Evolutionary conservation across 305 asterid genomes (phyloP), one percentile per base, ranked within the genome.

Genomic region (Lippia alba): DNA sequence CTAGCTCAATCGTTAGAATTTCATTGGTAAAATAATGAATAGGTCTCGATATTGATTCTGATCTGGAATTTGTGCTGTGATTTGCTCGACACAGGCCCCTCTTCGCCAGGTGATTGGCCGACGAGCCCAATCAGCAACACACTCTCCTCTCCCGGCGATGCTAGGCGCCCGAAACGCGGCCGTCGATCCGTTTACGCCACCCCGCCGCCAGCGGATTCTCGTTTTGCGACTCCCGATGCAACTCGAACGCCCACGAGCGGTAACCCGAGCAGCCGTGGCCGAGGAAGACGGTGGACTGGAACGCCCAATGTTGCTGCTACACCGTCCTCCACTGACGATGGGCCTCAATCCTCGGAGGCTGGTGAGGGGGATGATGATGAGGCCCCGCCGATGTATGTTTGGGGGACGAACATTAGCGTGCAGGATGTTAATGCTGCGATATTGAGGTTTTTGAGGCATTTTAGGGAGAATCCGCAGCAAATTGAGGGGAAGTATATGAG

Each of bases 351-450:
- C 4, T 93, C 98, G 0, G 94, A 86, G 41, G 95, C 86, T 9
- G 97, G 95, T 12, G 96, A 85, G 1, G 89, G 74, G 10, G 89
- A 83, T 12, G 97, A 85, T 2, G 89, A 81, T 24, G 94, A 85
- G 41, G 74, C 95, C 33, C 97, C 97, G 1, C 97, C 90, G 2
- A 83, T 89, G 91, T 91, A 84, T 54, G 97, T 94, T 6, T 94
- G 99, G 99, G 99, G 99, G 32, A 94, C 99, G 4, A 91, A 87
- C 71, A 92, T 94, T n/a, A 90, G 96, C 11, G 97, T 91, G 19
- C 91, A 81, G 30, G 99, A 94, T 54, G 99, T 91, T 54, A 90
- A 89, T 61, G 92, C 97, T 0, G 86, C 94, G 33, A 90, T 91
- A 74, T 75, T 91, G 75, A 84, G 91, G 82, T 90, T 94, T 74